Conservation (phyloP, 768 basidiomycete genomes). For the Mrakia hoshinonis region DNA sequence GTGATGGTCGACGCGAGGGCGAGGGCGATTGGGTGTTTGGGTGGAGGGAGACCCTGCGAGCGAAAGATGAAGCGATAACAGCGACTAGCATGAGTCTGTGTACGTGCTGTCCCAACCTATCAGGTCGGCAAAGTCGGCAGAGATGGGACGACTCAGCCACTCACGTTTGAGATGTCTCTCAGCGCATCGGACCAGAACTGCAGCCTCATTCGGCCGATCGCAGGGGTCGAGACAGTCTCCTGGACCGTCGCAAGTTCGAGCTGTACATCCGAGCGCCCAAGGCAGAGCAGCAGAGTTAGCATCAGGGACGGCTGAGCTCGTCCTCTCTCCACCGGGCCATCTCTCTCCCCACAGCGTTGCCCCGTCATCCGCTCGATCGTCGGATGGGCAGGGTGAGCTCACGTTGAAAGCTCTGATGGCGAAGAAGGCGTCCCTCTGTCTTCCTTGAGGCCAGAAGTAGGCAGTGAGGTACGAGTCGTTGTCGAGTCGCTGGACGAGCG, state of each 20-base stretch:
- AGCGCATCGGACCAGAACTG: constrained; percentile 81
- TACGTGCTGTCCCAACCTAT: neutral
- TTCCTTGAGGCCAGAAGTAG: constrained; percentile 57
- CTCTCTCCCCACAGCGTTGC: neutral
- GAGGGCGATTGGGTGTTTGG: constrained; percentile 69
- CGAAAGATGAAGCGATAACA: constrained; percentile 27
- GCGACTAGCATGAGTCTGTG: neutral
- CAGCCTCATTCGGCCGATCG: constrained; percentile 73
- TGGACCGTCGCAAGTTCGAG: constrained; percentile 34
- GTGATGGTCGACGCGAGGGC: constrained; percentile 55
- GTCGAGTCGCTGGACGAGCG: constrained; percentile 67
- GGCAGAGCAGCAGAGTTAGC: constrained; percentile 10
- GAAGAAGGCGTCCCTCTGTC: constrained; percentile 58
- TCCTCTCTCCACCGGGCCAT: neutral
- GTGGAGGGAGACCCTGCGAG: constrained; percentile 56
- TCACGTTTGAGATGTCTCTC: constrained; percentile 57
- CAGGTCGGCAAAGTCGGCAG: neutral
- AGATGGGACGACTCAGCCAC: constrained; percentile 30
- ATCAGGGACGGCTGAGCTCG: neutral
- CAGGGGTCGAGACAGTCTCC: constrained; percentile 62
- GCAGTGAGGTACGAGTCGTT: constrained; percentile 68
- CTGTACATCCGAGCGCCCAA: constrained; percentile 15
- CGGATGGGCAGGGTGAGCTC: constrained; percentile 39
- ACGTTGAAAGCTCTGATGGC: constrained; percentile 78
- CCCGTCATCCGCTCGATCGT: neutral